Base-by-base conservation (phyloP, 352 stramenopile genomes). In the Halophytophthora polymorphica region DNA sequence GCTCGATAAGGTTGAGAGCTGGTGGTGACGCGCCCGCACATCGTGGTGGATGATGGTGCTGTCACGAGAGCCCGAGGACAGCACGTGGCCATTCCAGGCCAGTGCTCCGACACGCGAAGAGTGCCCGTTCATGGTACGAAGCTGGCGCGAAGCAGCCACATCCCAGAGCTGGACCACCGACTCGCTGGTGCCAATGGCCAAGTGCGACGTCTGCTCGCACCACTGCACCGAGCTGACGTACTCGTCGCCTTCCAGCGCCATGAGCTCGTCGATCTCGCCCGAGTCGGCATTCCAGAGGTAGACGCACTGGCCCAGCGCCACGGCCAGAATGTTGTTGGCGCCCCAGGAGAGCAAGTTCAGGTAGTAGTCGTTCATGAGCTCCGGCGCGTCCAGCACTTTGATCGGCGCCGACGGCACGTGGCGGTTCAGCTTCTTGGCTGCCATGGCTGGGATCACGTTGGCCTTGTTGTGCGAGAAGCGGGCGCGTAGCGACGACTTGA, bases 361-460 rank as follows among this genome's bases (percentile, higher is more conserved):
- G 68, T 99, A 99, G 80, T 99, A 99, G 68, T 99, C 96, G 70
- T 99, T 97, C 58, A 98, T 87, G 22, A 99, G 71, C 64, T 99
- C 96, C 0, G 97, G 97, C 23, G 97, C 97, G 73, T 99, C 97
- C 35, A 99, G 71, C 43, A 99, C 53, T 40, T 98, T 95, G 53
- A 91, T 92, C 12, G 97, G 96, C 12, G 96, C 93, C 13, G 95
- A 98, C 10, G 97, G 95, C 50, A 99, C 98, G 45, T 98, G 92
- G 22, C 97, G 86, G 41, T 91, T 98, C 31, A 89, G 61, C 60
- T 96, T 95, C 72, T 80, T 88, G 31, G 69, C 89, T 58, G 66
- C 83, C 54, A 76, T 88, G 37, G 72, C 75, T 17, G 60, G 77
- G 43, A 78, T 71, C 2, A 65, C 57, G 35, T 78, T 86, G 55